Percentiles rank a stretch among this genome's conserved stretches.
Evolutionary conservation across 768 basidiomycete genomes (phyloP).

Genomic region (Xanthoconium stramineum): DNA sequence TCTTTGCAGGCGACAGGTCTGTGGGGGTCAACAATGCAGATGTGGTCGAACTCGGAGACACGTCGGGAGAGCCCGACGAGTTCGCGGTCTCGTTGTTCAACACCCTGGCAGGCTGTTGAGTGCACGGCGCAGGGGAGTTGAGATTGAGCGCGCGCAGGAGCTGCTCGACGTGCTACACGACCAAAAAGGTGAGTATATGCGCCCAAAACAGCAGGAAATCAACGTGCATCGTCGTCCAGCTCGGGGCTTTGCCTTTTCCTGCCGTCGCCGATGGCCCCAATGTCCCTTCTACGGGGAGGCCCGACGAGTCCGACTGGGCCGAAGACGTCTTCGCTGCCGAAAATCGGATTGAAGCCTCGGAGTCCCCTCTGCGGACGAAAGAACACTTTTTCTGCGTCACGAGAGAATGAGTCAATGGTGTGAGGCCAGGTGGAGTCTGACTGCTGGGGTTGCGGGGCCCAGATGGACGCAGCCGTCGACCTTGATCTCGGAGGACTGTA

Average conservation of each 20-base stretch:
- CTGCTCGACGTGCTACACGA: conserved; percentile 70
- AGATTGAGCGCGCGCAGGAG: conserved; percentile 76
- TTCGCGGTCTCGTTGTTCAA: conserved; percentile 40
- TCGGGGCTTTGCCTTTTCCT: conserved; percentile 60
- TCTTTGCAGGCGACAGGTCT: conserved; percentile 63
- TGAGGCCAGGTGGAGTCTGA: conserved; percentile 67
- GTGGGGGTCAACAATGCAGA: conserved; percentile 73
- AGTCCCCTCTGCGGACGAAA: conserved; percentile 30
- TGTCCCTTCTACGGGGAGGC: conserved; percentile 41
- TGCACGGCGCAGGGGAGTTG: conserved; percentile 63
- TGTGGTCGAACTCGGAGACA: conserved; percentile 69
- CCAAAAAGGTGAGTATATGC: conserved; percentile 30
- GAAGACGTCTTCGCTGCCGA: conserved; percentile 60
- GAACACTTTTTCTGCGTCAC: conserved; percentile 43
- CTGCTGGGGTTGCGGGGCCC: conserved; percentile 78
- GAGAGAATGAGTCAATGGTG: conserved; percentile 59
- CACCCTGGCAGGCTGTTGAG: conserved; percentile 41
- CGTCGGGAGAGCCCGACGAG: conserved; percentile 56
- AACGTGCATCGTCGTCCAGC: conserved; percentile 45
- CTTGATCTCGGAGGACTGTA: conserved; percentile 40
- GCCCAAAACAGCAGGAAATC: conserved; percentile 15
- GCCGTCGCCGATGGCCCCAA: conserved; percentile 81
- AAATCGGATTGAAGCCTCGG: conserved; percentile 20
- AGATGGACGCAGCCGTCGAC: conserved; percentile 59
- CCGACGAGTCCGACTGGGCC: conserved; percentile 45